Base-by-base conservation (phyloP, 179 eudicot genomes). In the Amaranthus tricolor region DNA sequence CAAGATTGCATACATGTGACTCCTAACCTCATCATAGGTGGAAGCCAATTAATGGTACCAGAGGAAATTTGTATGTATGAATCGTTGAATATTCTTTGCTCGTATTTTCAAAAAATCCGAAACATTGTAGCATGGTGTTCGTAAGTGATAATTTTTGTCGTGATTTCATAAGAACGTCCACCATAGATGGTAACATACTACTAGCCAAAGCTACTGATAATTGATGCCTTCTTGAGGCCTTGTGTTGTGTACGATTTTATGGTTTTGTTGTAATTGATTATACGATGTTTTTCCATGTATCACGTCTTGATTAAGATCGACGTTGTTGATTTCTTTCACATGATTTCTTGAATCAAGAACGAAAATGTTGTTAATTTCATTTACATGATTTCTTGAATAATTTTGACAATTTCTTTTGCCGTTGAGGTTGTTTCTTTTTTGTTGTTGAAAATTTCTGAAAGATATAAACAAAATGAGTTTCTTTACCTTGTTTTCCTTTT, bases 401-500 rank as follows among this genome's bases (percentile, higher is more conserved):
- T 3, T 31, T 31, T 4, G 40, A 31, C n/a, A 5, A 0, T 45
- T 55, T 8, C 2, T 7, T 43, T 13, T 9, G 16, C 57, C 2
- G 24, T 15, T 40, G 63, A 20, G 14, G 45, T 53, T 51, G 45
- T 53, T 51, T 9, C 8, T 45, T 21, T 51, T 12, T 21, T 16
- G 20, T 62, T 20, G 2, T 62, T 45, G 59, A 47, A 53, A 43
- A n/a, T 44, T 65, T 40, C 31, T 44, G 44, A 43, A 43, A 1
- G 20, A 5, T 62, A 9, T 5, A 44, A 71, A 50, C 31, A 63
- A 20, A 44, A 14, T 3, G 52, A 11, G 71, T 47, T 21, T 71
- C 71, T 55, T 64, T 77, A 76, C 72, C 76, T 53, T 20, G 57
- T 64, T 59, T 60, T 65, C 53, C 67, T 71, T 72, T 72, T 73